Evolutionary conservation across 148 eudicot species (phyloP).

Genomic region (Pouteria glomerata): DNA sequence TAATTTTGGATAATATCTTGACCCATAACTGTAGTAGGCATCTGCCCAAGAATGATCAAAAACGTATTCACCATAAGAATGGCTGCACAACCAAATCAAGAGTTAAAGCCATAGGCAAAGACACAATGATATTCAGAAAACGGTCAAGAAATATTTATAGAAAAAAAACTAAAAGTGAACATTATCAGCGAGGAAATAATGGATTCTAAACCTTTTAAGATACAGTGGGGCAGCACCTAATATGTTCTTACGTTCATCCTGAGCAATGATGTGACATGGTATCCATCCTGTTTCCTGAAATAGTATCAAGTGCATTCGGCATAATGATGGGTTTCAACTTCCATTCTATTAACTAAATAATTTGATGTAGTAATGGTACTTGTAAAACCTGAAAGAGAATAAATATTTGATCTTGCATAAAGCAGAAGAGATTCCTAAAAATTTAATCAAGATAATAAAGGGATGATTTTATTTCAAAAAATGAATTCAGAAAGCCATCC

Average conservation of each 20-base stretch:
- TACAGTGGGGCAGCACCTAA: slow-evolving; percentile 84
- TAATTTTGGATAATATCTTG: slow-evolving; percentile 90
- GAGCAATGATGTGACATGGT: slow-evolving; percentile 73
- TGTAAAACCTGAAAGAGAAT: neutral
- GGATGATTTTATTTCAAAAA: neutral
- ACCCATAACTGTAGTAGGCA: slow-evolving; percentile 80
- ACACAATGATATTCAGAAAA: neutral
- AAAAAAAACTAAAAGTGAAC: neutral
- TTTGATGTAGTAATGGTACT: neutral
- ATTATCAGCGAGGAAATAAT: neutral
- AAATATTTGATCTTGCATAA: neutral
- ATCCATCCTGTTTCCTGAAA: slow-evolving; percentile 93
- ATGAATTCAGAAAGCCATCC: neutral
- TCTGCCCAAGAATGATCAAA: slow-evolving; percentile 99
- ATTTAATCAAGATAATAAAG: neutral
- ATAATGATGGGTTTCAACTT: neutral
- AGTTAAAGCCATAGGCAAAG: slow-evolving; percentile 8
- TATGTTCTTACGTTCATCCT: slow-evolving; percentile 58
- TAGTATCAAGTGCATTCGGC: slow-evolving; percentile 9
- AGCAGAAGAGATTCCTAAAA: neutral
- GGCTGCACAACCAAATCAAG: slow-evolving; percentile 51
- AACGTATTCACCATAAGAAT: slow-evolving; percentile 94
- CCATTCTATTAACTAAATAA: neutral
- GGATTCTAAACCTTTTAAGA: slow-evolving; percentile 66
- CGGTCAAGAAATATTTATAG: neutral